Conservation (phyloP, 371 early-diverging fungal species). For the Zychaea mexicana region DNA sequence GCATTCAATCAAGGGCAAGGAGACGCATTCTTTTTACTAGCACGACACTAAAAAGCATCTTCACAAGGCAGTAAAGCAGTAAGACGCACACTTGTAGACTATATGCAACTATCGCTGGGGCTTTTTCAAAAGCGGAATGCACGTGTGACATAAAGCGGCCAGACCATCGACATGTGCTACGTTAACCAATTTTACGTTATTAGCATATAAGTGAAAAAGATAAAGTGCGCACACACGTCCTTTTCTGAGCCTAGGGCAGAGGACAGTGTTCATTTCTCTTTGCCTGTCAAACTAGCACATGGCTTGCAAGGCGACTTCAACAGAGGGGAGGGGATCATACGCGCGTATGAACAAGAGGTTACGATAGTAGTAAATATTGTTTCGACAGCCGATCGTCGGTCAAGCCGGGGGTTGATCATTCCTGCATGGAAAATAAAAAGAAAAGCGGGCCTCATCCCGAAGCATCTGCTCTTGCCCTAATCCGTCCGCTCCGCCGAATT, state of each 20-base stretch:
- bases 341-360: background rate
- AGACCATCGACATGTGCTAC: conserved; percentile 1
- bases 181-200: background rate
- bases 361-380: background rate
- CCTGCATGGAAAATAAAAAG: background rate
- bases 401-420: background rate
- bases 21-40: background rate
- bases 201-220: background rate
- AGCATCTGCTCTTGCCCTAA: background rate
- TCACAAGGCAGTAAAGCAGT: background rate
- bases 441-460: background rate
- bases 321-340: too few species aligned
- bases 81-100: background rate
- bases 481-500: conserved; percentile 1
- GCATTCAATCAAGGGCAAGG: background rate
- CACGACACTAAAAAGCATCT: background rate
- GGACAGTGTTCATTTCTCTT: background rate
- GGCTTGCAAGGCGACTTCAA: too few species aligned
- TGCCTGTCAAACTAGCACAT: background rate
- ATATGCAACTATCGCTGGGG: conserved; percentile 2
- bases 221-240: too few species aligned
- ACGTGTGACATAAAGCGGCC: conserved; percentile 4
- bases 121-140: background rate
- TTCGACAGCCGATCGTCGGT: background rate
- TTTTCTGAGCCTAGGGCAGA: background rate